Percentiles rank a stretch among this genome's conserved stretches.
Evolutionary conservation across 2,329 filamentous ascomycete genomes (phyloP).

Genomic region (Sporothrix curviconia): DNA sequence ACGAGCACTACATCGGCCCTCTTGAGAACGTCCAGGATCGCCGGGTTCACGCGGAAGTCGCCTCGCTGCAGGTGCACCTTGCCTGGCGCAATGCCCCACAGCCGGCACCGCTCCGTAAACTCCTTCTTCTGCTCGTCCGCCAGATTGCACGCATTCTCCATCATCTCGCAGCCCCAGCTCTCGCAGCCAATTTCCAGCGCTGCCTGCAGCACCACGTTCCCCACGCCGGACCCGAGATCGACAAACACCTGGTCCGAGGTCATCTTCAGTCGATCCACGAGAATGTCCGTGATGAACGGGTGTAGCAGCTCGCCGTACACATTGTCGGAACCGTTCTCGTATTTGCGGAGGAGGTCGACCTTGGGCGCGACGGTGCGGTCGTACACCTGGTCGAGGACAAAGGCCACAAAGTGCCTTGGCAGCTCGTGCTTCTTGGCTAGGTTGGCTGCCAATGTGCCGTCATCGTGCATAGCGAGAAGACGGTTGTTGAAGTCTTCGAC

Average conservation of each 20-base stretch:
- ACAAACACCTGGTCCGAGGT: slow-evolving; percentile 83
- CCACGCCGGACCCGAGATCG: slow-evolving; percentile 90
- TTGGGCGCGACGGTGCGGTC: slow-evolving; percentile 85
- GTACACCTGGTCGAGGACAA: slow-evolving; percentile 83
- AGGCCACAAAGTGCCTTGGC: slow-evolving; percentile 65
- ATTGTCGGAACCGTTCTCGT: slow-evolving; percentile 85
- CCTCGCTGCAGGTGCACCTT: slow-evolving; percentile 73
- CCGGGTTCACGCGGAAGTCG: slow-evolving; percentile 70
- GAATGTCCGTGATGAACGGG: slow-evolving; percentile 74
- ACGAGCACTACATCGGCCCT: slow-evolving; percentile 92
- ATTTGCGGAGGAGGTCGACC: slow-evolving; percentile 75
- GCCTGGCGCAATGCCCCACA: slow-evolving; percentile 83
- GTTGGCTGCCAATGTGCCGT: slow-evolving; percentile 66
- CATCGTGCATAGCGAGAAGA: slow-evolving; percentile 57
- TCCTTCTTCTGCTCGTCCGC: slow-evolving; percentile 75
- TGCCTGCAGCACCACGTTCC: slow-evolving; percentile 90
- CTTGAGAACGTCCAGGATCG: slow-evolving; percentile 66
- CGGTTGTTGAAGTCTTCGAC: slow-evolving; percentile 71
- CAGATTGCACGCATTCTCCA: slow-evolving; percentile 80
- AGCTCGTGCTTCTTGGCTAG: slow-evolving; percentile 64
- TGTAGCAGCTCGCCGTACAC: slow-evolving; percentile 91
- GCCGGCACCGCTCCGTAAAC: slow-evolving; percentile 73
- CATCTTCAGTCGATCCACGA: slow-evolving; percentile 67
- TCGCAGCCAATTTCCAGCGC: slow-evolving; percentile 90
- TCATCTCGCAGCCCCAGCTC: slow-evolving; percentile 94